Conservation (phyloP, 2,329 filamentous ascomycete species). For the Paecilomyces variotii region DNA sequence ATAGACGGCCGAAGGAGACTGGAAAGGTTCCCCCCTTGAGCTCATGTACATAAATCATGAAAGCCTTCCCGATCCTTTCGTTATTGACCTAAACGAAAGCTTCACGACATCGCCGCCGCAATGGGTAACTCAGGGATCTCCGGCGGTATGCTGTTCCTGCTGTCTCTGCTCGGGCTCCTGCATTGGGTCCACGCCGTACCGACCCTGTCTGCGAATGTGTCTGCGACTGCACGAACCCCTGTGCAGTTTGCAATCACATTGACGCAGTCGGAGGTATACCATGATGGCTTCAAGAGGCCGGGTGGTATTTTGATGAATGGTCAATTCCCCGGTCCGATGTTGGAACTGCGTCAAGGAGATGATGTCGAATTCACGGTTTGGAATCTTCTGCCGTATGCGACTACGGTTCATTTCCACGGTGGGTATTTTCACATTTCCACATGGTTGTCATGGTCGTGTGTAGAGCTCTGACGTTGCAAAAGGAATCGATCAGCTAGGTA, state of each 20-base stretch:
- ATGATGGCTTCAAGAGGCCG: constrained; percentile 15
- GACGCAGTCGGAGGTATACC: constrained; percentile 10
- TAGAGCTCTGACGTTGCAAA: neutral
- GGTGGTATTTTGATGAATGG: constrained; percentile 17
- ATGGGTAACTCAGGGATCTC: neutral
- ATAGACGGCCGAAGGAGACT: neutral
- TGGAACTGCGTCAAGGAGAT: constrained; percentile 12
- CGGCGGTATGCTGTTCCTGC: neutral
- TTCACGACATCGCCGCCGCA: neutral
- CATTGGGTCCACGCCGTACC: neutral
- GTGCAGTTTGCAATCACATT: constrained; percentile 12
- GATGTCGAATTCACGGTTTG: constrained; percentile 11
- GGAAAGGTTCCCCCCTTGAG: neutral
- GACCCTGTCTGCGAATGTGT: neutral
- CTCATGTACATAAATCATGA: neutral
- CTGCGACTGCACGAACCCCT: neutral
- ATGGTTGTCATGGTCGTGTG: neutral
- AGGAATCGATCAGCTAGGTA: constrained; percentile 41
- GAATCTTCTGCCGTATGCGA: constrained; percentile 13
- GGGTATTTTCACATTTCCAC: neutral
- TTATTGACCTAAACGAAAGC: neutral
- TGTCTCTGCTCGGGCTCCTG: neutral
- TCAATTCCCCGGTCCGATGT: constrained; percentile 12
- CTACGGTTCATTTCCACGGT: constrained; percentile 18
- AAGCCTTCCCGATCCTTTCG: neutral